Percentiles rank a stretch among this genome's conserved stretches.
These are phyloP conservation scores for Exophiala aquamarina DNA, from an alignment of 2,329 filamentous ascomycete species.

Conservation along the genomic window DNA sequence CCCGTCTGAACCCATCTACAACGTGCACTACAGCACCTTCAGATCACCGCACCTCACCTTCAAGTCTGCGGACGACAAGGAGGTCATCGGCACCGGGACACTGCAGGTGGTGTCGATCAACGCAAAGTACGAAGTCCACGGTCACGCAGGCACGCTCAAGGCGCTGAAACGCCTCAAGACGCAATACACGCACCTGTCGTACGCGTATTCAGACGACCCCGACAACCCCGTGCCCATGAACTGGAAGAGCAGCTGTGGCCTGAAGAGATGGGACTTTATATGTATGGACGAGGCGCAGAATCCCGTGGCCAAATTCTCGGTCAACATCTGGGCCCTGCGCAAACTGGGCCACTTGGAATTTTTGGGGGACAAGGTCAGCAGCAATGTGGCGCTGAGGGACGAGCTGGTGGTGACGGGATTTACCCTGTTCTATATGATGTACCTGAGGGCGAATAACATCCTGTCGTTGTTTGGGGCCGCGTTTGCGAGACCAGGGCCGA, in stretches of 20 bases:
- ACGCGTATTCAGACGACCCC: constrained; percentile 23
- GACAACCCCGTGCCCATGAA: constrained; percentile 29
- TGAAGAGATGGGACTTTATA: constrained; percentile 35
- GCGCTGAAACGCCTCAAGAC: constrained; percentile 32
- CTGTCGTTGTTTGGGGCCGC: constrained; percentile 29
- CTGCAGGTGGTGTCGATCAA: constrained; percentile 31
- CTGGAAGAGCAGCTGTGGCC: constrained; percentile 30
- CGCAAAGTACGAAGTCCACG: constrained; percentile 30
- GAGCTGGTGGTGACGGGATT: constrained; percentile 33
- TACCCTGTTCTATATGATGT: constrained; percentile 32
- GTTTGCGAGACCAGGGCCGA: constrained; percentile 25
- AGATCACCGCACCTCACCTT: constrained; percentile 26
- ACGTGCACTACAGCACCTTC: constrained; percentile 22
- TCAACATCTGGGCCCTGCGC: constrained; percentile 29
- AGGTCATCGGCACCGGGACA: constrained; percentile 28
- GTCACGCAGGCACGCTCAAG: constrained; percentile 25
- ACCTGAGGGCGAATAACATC: constrained; percentile 28
- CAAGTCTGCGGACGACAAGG: constrained; percentile 14
- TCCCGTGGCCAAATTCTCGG: constrained; percentile 32
- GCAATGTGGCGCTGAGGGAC: constrained; percentile 25
- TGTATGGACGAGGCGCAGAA: constrained; percentile 31
- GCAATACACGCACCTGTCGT: constrained; percentile 32
- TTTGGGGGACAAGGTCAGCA: constrained; percentile 18
- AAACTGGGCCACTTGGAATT: constrained; percentile 33
- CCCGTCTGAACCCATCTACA: constrained; percentile 26